Conservation (phyloP, 768 basidiomycete species). For the Xanthoconium stramineum region DNA sequence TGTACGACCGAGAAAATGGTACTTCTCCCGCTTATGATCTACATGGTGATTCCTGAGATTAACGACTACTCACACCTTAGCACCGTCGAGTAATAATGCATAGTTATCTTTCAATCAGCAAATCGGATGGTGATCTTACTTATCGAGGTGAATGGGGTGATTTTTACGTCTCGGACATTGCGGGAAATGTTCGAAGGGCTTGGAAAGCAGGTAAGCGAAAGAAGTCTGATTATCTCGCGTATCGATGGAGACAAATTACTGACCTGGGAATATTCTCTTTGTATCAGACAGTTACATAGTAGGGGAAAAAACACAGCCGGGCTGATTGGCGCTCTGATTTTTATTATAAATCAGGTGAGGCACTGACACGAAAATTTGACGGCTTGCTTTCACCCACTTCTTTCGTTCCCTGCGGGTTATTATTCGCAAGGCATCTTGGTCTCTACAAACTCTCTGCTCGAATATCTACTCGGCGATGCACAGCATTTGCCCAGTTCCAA, state of each 20-base stretch:
- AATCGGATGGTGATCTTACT: background rate
- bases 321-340: background rate
- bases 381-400: background rate
- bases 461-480: background rate
- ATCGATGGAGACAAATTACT: background rate
- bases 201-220: constrained; percentile 6
- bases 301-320: background rate
- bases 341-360: background rate
- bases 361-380: background rate
- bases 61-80: background rate
- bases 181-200: background rate
- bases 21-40: background rate
- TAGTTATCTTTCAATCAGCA: background rate
- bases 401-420: too few relatives aligned
- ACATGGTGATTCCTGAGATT: background rate
- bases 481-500: background rate
- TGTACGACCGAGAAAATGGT: background rate
- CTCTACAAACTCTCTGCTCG: background rate
- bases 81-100: background rate
- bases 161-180: background rate
- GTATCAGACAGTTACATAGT: background rate
- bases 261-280: background rate
- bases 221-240: background rate
- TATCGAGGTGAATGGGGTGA: background rate
- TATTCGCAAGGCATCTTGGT: background rate